phyloP scores from a whole-genome alignment of 1,284 basidiomycete genomes.

The Cystobasidium slooffiae region DNA sequence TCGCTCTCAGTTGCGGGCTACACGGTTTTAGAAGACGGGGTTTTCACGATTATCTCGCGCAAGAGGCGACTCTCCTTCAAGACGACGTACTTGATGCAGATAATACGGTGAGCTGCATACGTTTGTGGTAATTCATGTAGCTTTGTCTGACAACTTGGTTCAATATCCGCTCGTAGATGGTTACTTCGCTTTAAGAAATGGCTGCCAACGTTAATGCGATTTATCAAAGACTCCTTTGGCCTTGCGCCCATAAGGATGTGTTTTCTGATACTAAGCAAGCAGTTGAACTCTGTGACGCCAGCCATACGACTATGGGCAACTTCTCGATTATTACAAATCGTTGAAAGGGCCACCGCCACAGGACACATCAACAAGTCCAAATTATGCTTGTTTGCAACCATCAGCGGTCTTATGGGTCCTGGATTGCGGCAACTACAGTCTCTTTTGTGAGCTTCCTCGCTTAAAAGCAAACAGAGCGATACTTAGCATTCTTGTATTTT shows the following conservation, averaged over 20 bases:
- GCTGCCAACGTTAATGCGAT: slow-evolving; percentile 21
- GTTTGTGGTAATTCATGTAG: no score
- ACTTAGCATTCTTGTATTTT: not conserved
- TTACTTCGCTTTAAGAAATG: slow-evolving; percentile 15
- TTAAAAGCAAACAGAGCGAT: not conserved
- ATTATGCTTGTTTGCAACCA: slow-evolving; percentile 1
- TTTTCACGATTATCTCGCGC: slow-evolving; percentile 19
- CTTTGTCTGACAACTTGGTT: no score
- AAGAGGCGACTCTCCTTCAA: no score
- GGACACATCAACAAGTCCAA: slow-evolving; percentile 23
- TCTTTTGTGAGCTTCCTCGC: slow-evolving; percentile 23
- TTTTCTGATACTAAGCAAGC: slow-evolving; percentile 16
- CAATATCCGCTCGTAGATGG: slow-evolving; percentile 9
- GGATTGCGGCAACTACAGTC: slow-evolving; percentile 11
- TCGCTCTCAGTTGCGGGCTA: slow-evolving; percentile 15
- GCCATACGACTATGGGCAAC: slow-evolving; percentile 34
- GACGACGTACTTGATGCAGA: no score
- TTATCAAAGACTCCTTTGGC: slow-evolving; percentile 27
- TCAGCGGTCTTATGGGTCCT: slow-evolving; percentile 19
- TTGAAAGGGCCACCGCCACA: slow-evolving; percentile 31
- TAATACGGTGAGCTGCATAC: no score
- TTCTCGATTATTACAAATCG: slow-evolving; percentile 24
- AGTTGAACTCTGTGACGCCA: slow-evolving; percentile 18
- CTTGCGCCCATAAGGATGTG: slow-evolving; percentile 35
- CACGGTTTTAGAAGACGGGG: slow-evolving; percentile 13